Base-by-base conservation (phyloP, 106 monocot species). In the Gastrodia elata region DNA sequence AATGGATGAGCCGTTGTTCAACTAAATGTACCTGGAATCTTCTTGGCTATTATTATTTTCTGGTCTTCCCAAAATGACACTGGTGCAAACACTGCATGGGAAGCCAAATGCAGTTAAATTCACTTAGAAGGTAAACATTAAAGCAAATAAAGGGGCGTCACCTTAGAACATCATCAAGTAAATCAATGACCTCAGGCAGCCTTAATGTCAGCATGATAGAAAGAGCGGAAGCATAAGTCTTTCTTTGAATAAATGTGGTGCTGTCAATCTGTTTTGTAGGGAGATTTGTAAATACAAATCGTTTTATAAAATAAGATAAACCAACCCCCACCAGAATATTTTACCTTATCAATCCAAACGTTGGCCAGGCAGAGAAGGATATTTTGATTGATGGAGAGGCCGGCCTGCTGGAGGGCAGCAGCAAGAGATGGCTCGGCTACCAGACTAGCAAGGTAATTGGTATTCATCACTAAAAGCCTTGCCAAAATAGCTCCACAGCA, bases 81-180 rank as follows among this genome's bases (percentile, higher is more conserved):
- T 93, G 24, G 91, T 93, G 78, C 97, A 98, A 41, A 88, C 86
- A 76, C 97, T 98, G 69, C 57, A 86, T 68, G 15, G 8, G 64
- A 64, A 64, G 68, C 8, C 73, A 35, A 73, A 18, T 24, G 26
- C 26, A 73, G 43, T 32, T 59, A 24, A 24, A 56, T 64, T 6
- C 35, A 33, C 59, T 64, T 37, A 37, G 20, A 67, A 14, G 5
- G n/a, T n/a, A 61, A 67, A 67, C 38, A 67, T n/a, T 6, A 13
- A 67, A 20, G 32, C 28, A 28, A 40, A n/a, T n/a, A 52, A 70
- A 35, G 40, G 36, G 64, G 14, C 67, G n/a, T 13, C 84, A 98
- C 97, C 93, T 98, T 55, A 98, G 77, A 43, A 93, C 93, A 68
- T 93, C 92, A 75, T 98, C 97, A 48, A 98, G 88, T 78, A 85